phyloP scores from a whole-genome alignment of 371 early-diverging fungal species.

The Lichtheimia ornata region DNA sequence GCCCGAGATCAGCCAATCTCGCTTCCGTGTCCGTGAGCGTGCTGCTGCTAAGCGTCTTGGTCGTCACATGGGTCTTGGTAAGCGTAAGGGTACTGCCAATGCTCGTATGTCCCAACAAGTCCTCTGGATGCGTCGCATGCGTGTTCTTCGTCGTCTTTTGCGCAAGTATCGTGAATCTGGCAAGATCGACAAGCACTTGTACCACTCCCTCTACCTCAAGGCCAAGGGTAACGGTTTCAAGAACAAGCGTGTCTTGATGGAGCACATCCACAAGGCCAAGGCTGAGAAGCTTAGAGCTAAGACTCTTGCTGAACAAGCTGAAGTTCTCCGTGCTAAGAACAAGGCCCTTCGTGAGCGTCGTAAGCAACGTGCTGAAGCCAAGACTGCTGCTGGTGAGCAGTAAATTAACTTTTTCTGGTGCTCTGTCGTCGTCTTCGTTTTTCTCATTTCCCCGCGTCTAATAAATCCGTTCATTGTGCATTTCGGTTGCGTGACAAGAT shows the following conservation, averaged over 20 bases:
- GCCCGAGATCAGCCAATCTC: slow-evolving; percentile 91
- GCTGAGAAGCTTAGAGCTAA: slow-evolving; percentile 97
- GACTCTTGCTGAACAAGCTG: slow-evolving; percentile 96
- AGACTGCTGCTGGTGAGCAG: slow-evolving; percentile 62
- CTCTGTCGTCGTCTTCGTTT: slow-evolving; percentile 4
- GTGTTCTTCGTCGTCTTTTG: slow-evolving; percentile 96
- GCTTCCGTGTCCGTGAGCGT: slow-evolving; percentile 94
- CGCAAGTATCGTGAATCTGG: slow-evolving; percentile 97
- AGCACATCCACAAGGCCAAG: slow-evolving; percentile 99
- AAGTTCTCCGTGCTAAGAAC: slow-evolving; percentile 95
- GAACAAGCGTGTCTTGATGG: slow-evolving; percentile 99
- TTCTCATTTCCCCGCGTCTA: neutral
- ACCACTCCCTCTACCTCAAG: slow-evolving; percentile 97
- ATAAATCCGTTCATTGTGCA: slow-evolving; percentile 8
- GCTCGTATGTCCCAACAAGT: slow-evolving; percentile 97
- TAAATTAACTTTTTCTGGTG: slow-evolving; percentile 6
- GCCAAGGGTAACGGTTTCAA: slow-evolving; percentile 99
- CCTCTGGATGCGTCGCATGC: slow-evolving; percentile 99
- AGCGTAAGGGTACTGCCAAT: slow-evolving; percentile 98
- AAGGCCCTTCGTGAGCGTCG: slow-evolving; percentile 96
- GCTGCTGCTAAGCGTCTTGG: slow-evolving; percentile 97
- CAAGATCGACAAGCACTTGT: slow-evolving; percentile 98
- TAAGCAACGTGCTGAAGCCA: slow-evolving; percentile 82
- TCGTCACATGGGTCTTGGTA: slow-evolving; percentile 98
- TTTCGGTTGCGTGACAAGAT: slow-evolving; percentile 1